These are phyloP conservation scores for Populus hybrid DNA, from an alignment of 441 rosid species.

Conservation along the genomic window DNA sequence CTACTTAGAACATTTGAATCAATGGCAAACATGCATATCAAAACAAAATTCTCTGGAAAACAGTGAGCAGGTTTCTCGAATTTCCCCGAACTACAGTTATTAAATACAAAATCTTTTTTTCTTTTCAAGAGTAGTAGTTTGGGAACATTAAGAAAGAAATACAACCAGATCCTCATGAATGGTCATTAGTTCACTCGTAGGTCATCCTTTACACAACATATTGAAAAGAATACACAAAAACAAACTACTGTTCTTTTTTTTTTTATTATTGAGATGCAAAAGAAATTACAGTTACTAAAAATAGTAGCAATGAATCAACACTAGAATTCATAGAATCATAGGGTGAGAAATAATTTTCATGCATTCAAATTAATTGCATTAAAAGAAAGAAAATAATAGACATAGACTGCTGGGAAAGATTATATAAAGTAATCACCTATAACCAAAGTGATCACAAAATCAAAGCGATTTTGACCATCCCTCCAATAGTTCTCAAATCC, in stretches of 20 bases:
- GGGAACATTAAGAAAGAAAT: too few relatives aligned
- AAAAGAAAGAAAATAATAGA: not conserved
- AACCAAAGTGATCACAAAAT: slow-evolving; percentile 84
- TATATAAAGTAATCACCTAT: slow-evolving; percentile 52
- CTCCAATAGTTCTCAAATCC: slow-evolving; percentile 96
- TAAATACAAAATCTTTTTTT: too few relatives aligned
- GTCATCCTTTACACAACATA: not conserved
- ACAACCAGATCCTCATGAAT: not conserved
- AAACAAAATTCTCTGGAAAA: not conserved
- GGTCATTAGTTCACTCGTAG: slow-evolving; percentile 1
- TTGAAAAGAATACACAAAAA: not conserved
- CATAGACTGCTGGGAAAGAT: not conserved
- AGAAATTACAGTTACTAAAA: not conserved
- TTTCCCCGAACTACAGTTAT: too few relatives aligned
- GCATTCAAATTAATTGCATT: not conserved
- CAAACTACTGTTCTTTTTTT: not conserved
- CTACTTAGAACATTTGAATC: not conserved
- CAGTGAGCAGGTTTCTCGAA: not conserved
- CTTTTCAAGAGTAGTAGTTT: too few relatives aligned
- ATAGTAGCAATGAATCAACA: not conserved
- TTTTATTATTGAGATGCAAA: not conserved
- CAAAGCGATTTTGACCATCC: slow-evolving; percentile 95
- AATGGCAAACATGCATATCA: not conserved
- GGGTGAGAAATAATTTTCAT: not conserved
- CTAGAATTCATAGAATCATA: not conserved